phyloP scores from a whole-genome alignment of 495 filamentous ascomycete genomes.

The Hypoxylon fragiforme region DNA sequence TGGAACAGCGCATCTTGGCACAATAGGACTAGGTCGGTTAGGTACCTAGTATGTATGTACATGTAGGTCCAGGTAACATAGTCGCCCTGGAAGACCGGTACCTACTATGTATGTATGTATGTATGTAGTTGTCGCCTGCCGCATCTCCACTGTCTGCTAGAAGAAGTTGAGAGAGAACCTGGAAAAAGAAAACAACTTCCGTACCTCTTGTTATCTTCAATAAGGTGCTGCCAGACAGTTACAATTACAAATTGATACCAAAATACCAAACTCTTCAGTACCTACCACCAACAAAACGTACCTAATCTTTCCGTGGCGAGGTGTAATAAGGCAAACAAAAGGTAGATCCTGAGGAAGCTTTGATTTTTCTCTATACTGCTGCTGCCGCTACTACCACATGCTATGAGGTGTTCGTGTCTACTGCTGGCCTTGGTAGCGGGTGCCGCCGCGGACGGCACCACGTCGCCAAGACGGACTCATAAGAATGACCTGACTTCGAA shows the following conservation, averaged over 20 bases:
- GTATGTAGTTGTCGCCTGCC: too few species aligned
- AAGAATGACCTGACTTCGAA: neutral
- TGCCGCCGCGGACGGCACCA: slow-evolving; percentile 6
- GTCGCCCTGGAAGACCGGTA: too few species aligned
- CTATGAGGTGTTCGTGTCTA: slow-evolving; percentile 20
- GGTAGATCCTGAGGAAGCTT: slow-evolving; percentile 1
- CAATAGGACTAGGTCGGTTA: slow-evolving; percentile 5
- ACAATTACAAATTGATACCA: slow-evolving; percentile 4
- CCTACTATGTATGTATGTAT: too few species aligned
- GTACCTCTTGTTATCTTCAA: slow-evolving; percentile 4
- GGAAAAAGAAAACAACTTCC: neutral
- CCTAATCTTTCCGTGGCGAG: slow-evolving; percentile 1
- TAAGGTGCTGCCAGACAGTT: neutral
- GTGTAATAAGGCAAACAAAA: too few species aligned
- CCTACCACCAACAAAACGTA: neutral
- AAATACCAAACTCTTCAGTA: neutral
- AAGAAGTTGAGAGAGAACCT: too few species aligned
- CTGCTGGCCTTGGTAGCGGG: slow-evolving; percentile 19
- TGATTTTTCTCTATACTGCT: too few species aligned
- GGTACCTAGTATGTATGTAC: too few species aligned
- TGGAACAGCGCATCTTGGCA: slow-evolving; percentile 29
- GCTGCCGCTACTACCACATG: too few species aligned
- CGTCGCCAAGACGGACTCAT: neutral
- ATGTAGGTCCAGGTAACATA: too few species aligned
- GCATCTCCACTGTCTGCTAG: too few species aligned